A percentile compares a stretch with the other conserved stretches of the same genome.
phyloP scores from a whole-genome alignment of 2,329 filamentous ascomycete genomes.

The Lachnellula cervina region DNA sequence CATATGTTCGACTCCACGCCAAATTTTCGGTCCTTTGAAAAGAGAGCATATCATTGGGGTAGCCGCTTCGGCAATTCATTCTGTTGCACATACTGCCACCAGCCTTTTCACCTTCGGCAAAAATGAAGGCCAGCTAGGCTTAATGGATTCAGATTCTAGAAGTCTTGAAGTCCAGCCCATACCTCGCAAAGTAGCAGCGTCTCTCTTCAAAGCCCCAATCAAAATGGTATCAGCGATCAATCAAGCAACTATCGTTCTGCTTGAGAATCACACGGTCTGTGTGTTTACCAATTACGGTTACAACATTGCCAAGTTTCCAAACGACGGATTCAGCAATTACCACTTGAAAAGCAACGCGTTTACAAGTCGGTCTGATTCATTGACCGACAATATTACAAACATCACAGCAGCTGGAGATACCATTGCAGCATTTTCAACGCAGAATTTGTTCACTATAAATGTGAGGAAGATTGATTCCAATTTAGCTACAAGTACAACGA shows the following conservation, averaged over 20 bases:
- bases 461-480: slow-evolving; percentile 64
- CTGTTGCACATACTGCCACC: slow-evolving; percentile 75
- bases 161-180: slow-evolving; percentile 79
- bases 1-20: slow-evolving; percentile 73
- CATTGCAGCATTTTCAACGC: slow-evolving; percentile 76
- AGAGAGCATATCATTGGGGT: slow-evolving; percentile 76
- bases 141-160: slow-evolving; percentile 91
- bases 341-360: slow-evolving; percentile 62
- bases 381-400: slow-evolving; percentile 64
- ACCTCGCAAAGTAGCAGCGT: slow-evolving; percentile 83
- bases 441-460: slow-evolving; percentile 78
- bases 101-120: slow-evolving; percentile 92
- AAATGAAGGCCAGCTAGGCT: slow-evolving; percentile 86
- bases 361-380: slow-evolving; percentile 59
- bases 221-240: slow-evolving; percentile 82
- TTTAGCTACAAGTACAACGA: slow-evolving; percentile 72
- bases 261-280: slow-evolving; percentile 85
- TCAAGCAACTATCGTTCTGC: slow-evolving; percentile 76
- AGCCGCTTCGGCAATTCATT: slow-evolving; percentile 87
- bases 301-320: slow-evolving; percentile 79
- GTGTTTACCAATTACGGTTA: slow-evolving; percentile 96
- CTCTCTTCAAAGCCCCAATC: slow-evolving; percentile 69
- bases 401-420: slow-evolving; percentile 85
- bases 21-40: slow-evolving; percentile 88
- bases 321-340: slow-evolving; percentile 65